phyloP scores from a whole-genome alignment of 768 basidiomycete genomes.

The Pisolithus albus region DNA sequence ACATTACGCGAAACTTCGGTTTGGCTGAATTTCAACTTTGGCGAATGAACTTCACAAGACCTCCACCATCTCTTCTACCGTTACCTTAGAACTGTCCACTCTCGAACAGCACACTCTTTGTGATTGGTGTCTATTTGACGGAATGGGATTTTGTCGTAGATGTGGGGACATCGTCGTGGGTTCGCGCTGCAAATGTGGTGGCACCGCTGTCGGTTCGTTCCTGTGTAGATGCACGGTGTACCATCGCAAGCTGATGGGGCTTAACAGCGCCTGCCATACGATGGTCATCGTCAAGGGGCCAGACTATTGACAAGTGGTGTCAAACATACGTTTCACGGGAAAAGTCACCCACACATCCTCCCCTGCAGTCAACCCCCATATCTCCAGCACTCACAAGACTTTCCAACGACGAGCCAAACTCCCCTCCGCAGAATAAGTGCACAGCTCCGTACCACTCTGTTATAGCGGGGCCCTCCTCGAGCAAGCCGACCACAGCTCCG shows the following conservation, averaged over 20 bases:
- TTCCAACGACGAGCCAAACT: neutral
- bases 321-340: slow-evolving; percentile 65
- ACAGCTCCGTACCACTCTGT: too few relatives aligned
- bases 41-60: too few relatives aligned
- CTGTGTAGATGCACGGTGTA: slow-evolving; percentile 1
- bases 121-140: neutral
- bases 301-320: slow-evolving; percentile 65
- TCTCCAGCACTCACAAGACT: slow-evolving; percentile 7
- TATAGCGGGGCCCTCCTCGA: too few relatives aligned
- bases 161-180: slow-evolving; percentile 78
- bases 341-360: slow-evolving; percentile 37
- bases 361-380: slow-evolving; percentile 16
- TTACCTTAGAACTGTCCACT: neutral
- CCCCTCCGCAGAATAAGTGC: too few relatives aligned
- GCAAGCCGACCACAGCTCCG: too few relatives aligned
- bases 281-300: slow-evolving; percentile 43
- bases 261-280: slow-evolving; percentile 58
- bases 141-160: slow-evolving; percentile 80
- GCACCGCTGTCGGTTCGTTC: slow-evolving; percentile 66
- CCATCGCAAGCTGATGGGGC: slow-evolving; percentile 10
- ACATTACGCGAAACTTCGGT: slow-evolving; percentile 1
- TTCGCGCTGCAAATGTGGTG: slow-evolving; percentile 74
- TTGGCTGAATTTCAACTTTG: too few relatives aligned
- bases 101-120: neutral
- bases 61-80: too few relatives aligned